Conservation (phyloP, 345 rosid genomes). For the Lepidium africanum region DNA sequence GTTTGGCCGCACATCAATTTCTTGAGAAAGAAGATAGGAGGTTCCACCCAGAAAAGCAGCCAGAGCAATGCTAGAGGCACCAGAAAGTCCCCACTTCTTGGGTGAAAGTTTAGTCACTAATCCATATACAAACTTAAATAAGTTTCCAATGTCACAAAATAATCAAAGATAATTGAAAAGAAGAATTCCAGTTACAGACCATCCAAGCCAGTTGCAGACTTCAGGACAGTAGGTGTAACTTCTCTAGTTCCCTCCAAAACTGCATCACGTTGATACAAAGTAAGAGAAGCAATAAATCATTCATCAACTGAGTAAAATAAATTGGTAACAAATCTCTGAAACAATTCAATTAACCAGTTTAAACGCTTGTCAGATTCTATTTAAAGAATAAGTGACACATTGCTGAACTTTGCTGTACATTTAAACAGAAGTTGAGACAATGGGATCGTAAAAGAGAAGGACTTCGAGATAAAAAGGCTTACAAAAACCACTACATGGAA, state of each 20-base stretch:
- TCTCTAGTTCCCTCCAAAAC: slow-evolving; percentile 84
- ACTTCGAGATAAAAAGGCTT: too few species aligned
- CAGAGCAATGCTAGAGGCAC: slow-evolving; percentile 50
- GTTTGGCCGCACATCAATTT: slow-evolving; percentile 68
- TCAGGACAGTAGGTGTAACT: slow-evolving; percentile 62
- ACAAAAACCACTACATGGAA: neutral
- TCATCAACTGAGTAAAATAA: neutral
- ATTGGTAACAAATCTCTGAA: neutral
- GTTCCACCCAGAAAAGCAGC: slow-evolving; percentile 57
- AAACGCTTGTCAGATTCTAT: neutral
- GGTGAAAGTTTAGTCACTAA: slow-evolving; percentile 69
- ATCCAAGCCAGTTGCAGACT: slow-evolving; percentile 81
- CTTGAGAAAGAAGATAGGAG: slow-evolving; percentile 63
- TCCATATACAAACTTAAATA: neutral
- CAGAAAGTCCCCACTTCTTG: slow-evolving; percentile 69
- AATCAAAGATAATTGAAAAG: neutral
- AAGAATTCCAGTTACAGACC: slow-evolving; percentile 31
- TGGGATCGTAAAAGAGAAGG: too few species aligned
- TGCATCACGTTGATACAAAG: slow-evolving; percentile 21
- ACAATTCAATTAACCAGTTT: neutral
- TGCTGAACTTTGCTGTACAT: neutral
- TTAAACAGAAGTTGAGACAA: neutral
- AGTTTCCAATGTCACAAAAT: neutral
- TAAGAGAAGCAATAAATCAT: neutral
- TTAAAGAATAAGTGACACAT: too few species aligned